A percentile compares a stretch with the other conserved stretches of the same genome.
These are phyloP conservation scores for Mycena rosella DNA, from an alignment of 768 basidiomycete genomes.

Conservation along the genomic window DNA sequence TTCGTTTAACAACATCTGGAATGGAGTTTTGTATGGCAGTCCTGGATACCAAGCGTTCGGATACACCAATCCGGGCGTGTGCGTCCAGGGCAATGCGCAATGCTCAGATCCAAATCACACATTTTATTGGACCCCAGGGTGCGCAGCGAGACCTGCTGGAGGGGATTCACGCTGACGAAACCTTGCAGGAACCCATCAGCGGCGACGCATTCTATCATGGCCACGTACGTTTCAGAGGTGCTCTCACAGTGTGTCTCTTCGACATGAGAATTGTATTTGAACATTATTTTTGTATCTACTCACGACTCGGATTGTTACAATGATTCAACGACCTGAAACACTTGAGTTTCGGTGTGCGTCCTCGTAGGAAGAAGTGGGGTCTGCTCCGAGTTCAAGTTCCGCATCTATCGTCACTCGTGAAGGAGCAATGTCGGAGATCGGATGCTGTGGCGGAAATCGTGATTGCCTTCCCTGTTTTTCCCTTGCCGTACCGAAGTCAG, in stretches of 20 bases:
- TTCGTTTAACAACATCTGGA: conserved; percentile 50
- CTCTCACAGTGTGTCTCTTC: conserved; percentile 26
- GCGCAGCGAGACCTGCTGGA: not conserved
- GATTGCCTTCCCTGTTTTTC: no score
- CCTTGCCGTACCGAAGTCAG: no score
- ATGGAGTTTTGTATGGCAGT: conserved; percentile 46
- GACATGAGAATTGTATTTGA: conserved; percentile 8
- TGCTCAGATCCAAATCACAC: conserved; percentile 52
- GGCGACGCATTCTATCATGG: conserved; percentile 31
- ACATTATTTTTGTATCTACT: no score
- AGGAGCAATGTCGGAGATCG: no score
- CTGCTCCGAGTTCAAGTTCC: no score
- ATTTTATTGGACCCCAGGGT: conserved; percentile 59
- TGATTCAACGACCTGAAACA: no score
- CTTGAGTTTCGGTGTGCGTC: no score
- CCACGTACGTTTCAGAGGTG: conserved; percentile 26
- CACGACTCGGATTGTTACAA: no score
- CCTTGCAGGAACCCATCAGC: conserved; percentile 23
- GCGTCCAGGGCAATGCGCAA: conserved; percentile 30
- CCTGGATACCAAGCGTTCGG: conserved; percentile 57
- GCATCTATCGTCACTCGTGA: no score
- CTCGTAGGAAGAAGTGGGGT: no score
- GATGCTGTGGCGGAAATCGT: no score
- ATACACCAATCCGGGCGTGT: conserved; percentile 45
- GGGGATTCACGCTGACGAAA: not conserved